Evolutionary conservation across 2,329 filamentous ascomycete genomes (phyloP), one percentile per base, ranked within the genome.

Genomic region (Niveomyces coronatus): DNA sequence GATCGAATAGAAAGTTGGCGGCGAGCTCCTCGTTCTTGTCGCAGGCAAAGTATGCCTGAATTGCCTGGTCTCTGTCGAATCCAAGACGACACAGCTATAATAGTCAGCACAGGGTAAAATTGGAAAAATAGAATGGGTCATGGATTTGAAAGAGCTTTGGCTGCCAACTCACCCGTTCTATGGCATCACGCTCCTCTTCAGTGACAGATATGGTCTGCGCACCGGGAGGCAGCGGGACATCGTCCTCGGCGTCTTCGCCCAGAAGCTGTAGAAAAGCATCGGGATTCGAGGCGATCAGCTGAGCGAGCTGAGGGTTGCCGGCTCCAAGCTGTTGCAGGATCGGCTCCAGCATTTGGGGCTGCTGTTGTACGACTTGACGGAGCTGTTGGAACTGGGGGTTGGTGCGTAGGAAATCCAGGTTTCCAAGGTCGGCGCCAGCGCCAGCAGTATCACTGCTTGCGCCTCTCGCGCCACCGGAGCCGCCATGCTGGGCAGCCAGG

Each of bases 1-100:
- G 87, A 53, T 98, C 91, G 56, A 98, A 98, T 43, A 98, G 71
- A 63, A 95, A 96, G 65, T 98, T 98, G 47, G 91, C 91, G 1
- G 91, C 91, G 36, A 98, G 72, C 63, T 98, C 91, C 65, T 98
- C 91, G 61, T 98, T 96, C 75, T 96, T 98, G 64, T 98, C 91
- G 62, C 91, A 98, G 23, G 91, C 91, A 58, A 98, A 98, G 66
- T 96, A 98, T 18, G 91, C 91, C 65, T 98, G 89, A 49, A 96
- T 94, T 36, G 91, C 91, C 51, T 87, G 77, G 51, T 96, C 87
- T 43, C 88, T 80, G 52, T 89, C 79, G 58, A 98, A 98, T 24
- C 91, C 91, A 31, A 98, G 79, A 46, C 84, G 82, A 65, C 86
- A 94, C 55, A 98, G 71, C 85, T 94, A 47, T 13, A 11, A 23